Conservation (phyloP, 2,329 filamentous ascomycete species). For the Colletotrichum spinosum region DNA sequence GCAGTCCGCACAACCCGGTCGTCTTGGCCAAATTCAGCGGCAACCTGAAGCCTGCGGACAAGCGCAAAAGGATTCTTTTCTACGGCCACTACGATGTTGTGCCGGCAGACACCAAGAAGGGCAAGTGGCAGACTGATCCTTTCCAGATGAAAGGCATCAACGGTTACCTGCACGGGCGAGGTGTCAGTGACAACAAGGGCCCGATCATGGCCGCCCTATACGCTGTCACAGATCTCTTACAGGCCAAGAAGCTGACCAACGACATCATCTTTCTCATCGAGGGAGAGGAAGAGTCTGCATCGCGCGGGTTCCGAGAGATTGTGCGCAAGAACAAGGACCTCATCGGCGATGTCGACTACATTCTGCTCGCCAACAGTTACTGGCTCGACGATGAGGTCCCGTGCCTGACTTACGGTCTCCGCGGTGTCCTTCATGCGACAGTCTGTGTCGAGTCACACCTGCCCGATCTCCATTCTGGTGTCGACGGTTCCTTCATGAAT, state of each 20-base stretch:
- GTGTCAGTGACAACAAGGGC: conserved; percentile 98
- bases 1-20: conserved; percentile 84
- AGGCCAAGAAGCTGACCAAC: conserved; percentile 84
- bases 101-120: conserved; percentile 82
- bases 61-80: conserved; percentile 89
- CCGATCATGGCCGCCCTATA: conserved; percentile 95
- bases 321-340: conserved; percentile 83
- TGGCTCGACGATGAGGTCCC: conserved; percentile 97
- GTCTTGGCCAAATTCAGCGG: conserved; percentile 90
- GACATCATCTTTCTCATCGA: conserved; percentile 96
- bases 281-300: conserved; percentile 96
- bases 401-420: conserved; percentile 92
- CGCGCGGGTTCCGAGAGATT: conserved; percentile 87
- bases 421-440: conserved; percentile 93
- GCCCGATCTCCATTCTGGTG: conserved; percentile 93
- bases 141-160: conserved; percentile 91
- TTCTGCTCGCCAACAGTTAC: conserved; percentile 96
- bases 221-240: conserved; percentile 88
- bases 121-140: conserved; percentile 88
- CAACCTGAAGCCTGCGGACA: conserved; percentile 72
- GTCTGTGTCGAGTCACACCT: conserved; percentile 87
- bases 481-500: conserved; percentile 92
- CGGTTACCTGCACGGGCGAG: conserved; percentile 93
- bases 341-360: conserved; percentile 93
- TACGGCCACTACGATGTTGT: conserved; percentile 99